A percentile compares a stretch with the other conserved stretches of the same genome.
phyloP scores from a whole-genome alignment of 2,329 filamentous ascomycete genomes.

The Aspergillus niger region DNA sequence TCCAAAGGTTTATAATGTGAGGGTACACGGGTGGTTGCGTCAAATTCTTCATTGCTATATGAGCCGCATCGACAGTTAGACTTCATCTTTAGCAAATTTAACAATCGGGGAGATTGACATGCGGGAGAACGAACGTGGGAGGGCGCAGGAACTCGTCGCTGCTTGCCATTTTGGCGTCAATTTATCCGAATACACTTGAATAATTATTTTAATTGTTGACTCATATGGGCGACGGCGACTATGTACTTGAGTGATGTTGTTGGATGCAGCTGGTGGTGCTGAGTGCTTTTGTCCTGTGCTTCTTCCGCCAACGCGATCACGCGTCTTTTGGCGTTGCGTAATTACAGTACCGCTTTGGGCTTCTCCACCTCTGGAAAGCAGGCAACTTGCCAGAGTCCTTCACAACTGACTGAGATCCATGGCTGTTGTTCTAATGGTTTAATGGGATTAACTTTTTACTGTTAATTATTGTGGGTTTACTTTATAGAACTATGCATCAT shows the following conservation, averaged over 20 bases:
- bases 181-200: background rate
- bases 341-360: slow-evolving; percentile 29
- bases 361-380: background rate
- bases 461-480: too few species aligned
- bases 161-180: slow-evolving; percentile 18
- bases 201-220: background rate
- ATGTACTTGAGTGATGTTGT: background rate
- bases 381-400: background rate
- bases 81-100: background rate
- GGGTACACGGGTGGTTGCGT: slow-evolving; percentile 54
- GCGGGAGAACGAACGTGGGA: slow-evolving; percentile 28
- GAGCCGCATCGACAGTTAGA: background rate
- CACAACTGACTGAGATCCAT: background rate
- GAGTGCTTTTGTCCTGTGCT: slow-evolving; percentile 4
- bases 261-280: background rate
- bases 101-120: background rate
- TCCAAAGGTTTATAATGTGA: slow-evolving; percentile 73
- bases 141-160: slow-evolving; percentile 30
- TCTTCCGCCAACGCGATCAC: slow-evolving; percentile 22
- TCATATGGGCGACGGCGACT: background rate
- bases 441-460: background rate
- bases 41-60: slow-evolving; percentile 39
- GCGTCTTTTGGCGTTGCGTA: slow-evolving; percentile 31
- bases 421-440: background rate
- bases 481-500: too few species aligned